Evolutionary conservation across 228 moss, liverwort and hornwort genomes (phyloP), one percentile per base, ranked within the genome.

Genomic region (Sphagnum magellanicum): DNA sequence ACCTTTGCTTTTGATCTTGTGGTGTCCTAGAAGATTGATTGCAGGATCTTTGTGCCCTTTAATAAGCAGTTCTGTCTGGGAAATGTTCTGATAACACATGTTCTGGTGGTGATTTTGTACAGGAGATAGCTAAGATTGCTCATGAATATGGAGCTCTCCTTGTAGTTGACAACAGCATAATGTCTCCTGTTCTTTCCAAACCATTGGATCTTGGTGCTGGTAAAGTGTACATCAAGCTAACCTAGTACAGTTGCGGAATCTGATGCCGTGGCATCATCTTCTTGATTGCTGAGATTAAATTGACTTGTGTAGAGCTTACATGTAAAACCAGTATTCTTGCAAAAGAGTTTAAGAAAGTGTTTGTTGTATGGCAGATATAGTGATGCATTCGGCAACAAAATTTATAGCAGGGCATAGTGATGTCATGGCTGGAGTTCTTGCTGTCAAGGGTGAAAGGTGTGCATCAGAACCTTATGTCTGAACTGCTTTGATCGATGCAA

Each of bases 321-420:
- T 32, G 32, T 32, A 32, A 32, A 32, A 32, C 32, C 32, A 3
- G 3, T 32, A 32, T 32, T 32, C 32, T 32, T 32, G 32, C 32
- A 32, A 32, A 32, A 32, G 32, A 32, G 3, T 32, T 32, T 2
- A 32, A 32, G 32, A 32, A 32, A 32, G 32, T 32, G 32, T 32
- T 32, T 32, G 32, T 32, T 32, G 32, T 32, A 12, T 55, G 55
- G 61, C 92, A 88, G 90, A 93, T 72, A 93, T 93, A 48, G 90
- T 93, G 64, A 93, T 93, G 93, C 93, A 90, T 68, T 93, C 93
- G 71, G 93, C 90, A 10, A 93, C 93, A 51, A 93, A 93, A 78
- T 93, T 94, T 58, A 91, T 94, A 57, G 74, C 89, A 60, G 93
- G 93, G 50, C 93, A 94, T 72, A 89, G 93, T 71, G 93, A 94